These are phyloP conservation scores for Stemphylium vesicarium DNA, from an alignment of 2,329 filamentous ascomycete species.

Conservation along the genomic window DNA sequence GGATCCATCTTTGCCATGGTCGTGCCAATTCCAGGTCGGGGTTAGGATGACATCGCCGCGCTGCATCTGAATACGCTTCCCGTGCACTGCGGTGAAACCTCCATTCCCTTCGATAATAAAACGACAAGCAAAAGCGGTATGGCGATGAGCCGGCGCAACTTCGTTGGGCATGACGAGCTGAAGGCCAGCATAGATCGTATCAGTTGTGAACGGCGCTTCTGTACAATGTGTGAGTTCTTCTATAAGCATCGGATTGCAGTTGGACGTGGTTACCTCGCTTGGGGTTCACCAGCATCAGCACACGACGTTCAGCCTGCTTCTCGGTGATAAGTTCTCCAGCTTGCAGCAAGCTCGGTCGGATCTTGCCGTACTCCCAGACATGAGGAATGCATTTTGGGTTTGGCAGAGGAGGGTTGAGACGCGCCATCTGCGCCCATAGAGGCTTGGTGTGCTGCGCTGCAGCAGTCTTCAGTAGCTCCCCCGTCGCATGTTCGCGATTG, in stretches of 20 bases:
- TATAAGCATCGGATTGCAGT: too few species aligned
- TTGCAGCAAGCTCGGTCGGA: constrained; percentile 45
- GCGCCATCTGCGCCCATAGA: constrained; percentile 58
- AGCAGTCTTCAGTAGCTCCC: neutral
- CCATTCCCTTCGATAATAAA: constrained; percentile 64
- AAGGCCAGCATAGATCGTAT: constrained; percentile 64
- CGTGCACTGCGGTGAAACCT: constrained; percentile 65
- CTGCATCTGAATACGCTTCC: constrained; percentile 58
- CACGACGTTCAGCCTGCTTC: constrained; percentile 49
- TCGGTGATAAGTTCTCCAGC: constrained; percentile 48
- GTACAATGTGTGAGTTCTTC: neutral
- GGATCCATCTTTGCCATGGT: constrained; percentile 64
- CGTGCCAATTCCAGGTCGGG: constrained; percentile 63
- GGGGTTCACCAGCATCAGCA: constrained; percentile 53
- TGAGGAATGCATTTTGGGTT: constrained; percentile 53
- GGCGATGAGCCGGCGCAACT: constrained; percentile 61
- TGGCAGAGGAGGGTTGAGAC: constrained; percentile 56
- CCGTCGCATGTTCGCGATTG: neutral
- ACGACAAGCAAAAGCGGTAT: constrained; percentile 63
- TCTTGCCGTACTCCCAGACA: constrained; percentile 47
- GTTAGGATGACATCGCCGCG: constrained; percentile 64
- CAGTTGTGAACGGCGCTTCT: constrained; percentile 63
- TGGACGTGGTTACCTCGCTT: constrained; percentile 27
- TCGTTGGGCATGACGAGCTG: constrained; percentile 65
- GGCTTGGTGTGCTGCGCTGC: constrained; percentile 34